phyloP scores from a whole-genome alignment of 768 basidiomycete species.

The Sutorius australiensis region DNA sequence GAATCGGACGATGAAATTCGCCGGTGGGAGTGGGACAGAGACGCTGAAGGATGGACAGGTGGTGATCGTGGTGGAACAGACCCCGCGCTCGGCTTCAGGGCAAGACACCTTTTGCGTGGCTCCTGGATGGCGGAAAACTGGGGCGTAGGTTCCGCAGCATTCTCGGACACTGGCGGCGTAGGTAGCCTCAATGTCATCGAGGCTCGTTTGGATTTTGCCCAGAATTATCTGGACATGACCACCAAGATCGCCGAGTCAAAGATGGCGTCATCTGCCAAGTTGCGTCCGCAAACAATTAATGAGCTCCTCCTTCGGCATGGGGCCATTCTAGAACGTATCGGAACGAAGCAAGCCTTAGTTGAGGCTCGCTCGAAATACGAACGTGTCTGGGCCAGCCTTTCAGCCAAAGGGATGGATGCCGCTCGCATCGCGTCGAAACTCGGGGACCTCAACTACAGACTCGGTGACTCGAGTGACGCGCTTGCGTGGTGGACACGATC shows the following conservation, averaged over 20 bases:
- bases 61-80: constrained; percentile 65
- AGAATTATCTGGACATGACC: constrained; percentile 49
- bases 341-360: constrained; percentile 44
- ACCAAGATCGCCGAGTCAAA: constrained; percentile 43
- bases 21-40: constrained; percentile 67
- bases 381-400: constrained; percentile 50
- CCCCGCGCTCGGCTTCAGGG: constrained; percentile 57
- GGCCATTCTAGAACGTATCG: constrained; percentile 57
- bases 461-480: constrained; percentile 52
- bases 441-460: constrained; percentile 58
- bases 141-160: constrained; percentile 47
- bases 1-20: constrained; percentile 50
- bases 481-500: constrained; percentile 67
- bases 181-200: constrained; percentile 46
- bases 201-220: constrained; percentile 51
- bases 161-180: constrained; percentile 32
- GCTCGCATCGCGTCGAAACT: constrained; percentile 61
- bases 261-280: constrained; percentile 33
- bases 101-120: constrained; percentile 57
- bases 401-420: constrained; percentile 39
- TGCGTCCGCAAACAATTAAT: constrained; percentile 49
- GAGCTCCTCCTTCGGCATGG: constrained; percentile 58
- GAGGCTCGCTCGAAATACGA: constrained; percentile 57
- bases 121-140: constrained; percentile 74
- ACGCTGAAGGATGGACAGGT: constrained; percentile 60